phyloP scores from a whole-genome alignment of 2,329 filamentous ascomycete genomes.

The Zelopaecilomyces penicillatus region DNA sequence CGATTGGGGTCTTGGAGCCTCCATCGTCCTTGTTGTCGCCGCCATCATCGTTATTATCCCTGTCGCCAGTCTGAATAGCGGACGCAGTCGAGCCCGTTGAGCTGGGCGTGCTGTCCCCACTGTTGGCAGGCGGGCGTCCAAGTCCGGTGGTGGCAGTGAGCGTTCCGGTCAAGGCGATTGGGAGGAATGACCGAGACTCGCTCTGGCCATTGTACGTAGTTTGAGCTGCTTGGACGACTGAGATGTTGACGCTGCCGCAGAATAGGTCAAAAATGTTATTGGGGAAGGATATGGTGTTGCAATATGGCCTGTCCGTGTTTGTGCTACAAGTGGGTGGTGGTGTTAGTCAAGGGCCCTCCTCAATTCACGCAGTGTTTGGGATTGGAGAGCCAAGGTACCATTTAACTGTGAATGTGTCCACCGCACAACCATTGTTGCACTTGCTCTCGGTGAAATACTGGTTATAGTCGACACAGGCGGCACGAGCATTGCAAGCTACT shows the following conservation, averaged over 20 bases:
- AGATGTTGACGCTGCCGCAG: slow-evolving; percentile 28
- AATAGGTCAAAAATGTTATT: slow-evolving; percentile 35
- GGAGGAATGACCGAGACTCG: slow-evolving; percentile 18
- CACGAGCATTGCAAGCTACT: slow-evolving; percentile 24
- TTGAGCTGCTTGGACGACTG: slow-evolving; percentile 25
- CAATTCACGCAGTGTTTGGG: not conserved
- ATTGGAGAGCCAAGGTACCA: slow-evolving; percentile 26
- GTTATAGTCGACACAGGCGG: slow-evolving; percentile 31
- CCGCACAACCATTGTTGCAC: slow-evolving; percentile 33
- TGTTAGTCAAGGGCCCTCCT: slow-evolving; percentile 1
- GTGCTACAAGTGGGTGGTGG: slow-evolving; percentile 22
- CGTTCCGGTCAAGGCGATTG: slow-evolving; percentile 4
- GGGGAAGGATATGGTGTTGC: slow-evolving; percentile 37
- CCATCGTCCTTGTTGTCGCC: slow-evolving; percentile 3
- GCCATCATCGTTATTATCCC: slow-evolving; percentile 2
- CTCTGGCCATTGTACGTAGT: slow-evolving; percentile 35
- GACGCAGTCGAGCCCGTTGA: not conserved
- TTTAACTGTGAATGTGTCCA: slow-evolving; percentile 35
- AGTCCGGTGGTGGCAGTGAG: slow-evolving; percentile 8
- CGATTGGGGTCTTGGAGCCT: slow-evolving; percentile 16
- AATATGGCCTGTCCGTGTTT: slow-evolving; percentile 26
- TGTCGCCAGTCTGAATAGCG: slow-evolving; percentile 2
- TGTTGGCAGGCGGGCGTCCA: not conserved
- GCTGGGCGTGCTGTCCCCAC: not conserved
- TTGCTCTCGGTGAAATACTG: slow-evolving; percentile 24